phyloP scores from a whole-genome alignment of 805 yeast species.

The Sporopachydermia lactativora region DNA sequence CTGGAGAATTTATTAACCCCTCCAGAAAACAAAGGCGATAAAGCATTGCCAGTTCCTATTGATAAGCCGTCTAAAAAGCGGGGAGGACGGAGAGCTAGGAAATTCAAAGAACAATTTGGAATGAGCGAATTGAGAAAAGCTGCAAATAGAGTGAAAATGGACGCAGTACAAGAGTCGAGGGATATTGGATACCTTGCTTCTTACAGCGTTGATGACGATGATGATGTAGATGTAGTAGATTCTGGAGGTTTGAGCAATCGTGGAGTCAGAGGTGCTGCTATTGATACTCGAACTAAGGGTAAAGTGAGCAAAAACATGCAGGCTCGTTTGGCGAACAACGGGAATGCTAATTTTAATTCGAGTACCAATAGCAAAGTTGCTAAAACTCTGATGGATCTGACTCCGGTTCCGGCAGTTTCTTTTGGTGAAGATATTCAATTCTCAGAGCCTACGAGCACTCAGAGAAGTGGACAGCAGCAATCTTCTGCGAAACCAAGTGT shows the following conservation, averaged over 20 bases:
- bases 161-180: constrained; percentile 49
- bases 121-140: constrained; percentile 72
- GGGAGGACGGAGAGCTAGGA: constrained; percentile 73
- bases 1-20: constrained; percentile 65
- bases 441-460: too few relatives aligned
- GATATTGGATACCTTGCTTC: constrained; percentile 29
- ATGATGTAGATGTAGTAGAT: constrained; percentile 64
- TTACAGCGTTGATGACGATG: constrained; percentile 46
- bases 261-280: constrained; percentile 15
- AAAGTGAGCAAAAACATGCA: constrained; percentile 50
- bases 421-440: too few relatives aligned
- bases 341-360: constrained; percentile 1
- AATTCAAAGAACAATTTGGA: constrained; percentile 66
- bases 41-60: constrained; percentile 61
- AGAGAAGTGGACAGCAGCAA: too few relatives aligned
- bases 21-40: constrained; percentile 47
- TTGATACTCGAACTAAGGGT: constrained; percentile 36
- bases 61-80: constrained; percentile 70
- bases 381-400: neutral
- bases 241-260: constrained; percentile 14
- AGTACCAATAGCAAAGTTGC: neutral
- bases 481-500: too few relatives aligned
- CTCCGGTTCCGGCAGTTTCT: too few relatives aligned
- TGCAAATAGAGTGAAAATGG: constrained; percentile 77
- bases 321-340: constrained; percentile 22